Evolutionary conservation across 768 basidiomycete species (phyloP).

Genomic region (Symmetrospora coprosmae): DNA sequence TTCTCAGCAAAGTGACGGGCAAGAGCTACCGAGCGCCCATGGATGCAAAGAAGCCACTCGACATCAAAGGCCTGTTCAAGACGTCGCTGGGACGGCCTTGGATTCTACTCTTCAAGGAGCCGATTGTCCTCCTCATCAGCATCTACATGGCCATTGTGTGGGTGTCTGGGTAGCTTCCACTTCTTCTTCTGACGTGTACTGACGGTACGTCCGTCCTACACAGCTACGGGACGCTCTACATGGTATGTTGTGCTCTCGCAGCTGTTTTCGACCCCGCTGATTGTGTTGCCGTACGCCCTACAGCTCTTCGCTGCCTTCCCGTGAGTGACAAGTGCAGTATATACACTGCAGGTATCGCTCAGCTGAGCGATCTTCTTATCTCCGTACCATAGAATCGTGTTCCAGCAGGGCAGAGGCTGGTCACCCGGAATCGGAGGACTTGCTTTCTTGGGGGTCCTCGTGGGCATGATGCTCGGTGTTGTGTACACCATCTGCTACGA

Average conservation of each 20-base stretch:
- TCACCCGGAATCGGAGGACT: conserved; percentile 39
- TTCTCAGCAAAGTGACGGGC: conserved; percentile 35
- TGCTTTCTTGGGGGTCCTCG: conserved; percentile 30
- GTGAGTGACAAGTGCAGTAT: no score
- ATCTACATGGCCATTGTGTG: conserved; percentile 32
- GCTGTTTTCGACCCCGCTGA: neutral
- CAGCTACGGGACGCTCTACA: conserved; percentile 14
- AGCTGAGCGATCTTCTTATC: no score
- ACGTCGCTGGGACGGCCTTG: conserved; percentile 36
- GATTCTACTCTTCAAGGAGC: conserved; percentile 37
- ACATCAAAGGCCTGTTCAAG: conserved; percentile 32
- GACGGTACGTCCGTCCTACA: no score
- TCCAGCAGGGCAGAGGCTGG: conserved; percentile 38
- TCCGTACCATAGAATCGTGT: no score
- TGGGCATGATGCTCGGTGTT: conserved; percentile 20
- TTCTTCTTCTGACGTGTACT: no score
- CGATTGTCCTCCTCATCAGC: conserved; percentile 37
- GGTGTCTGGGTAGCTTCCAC: no score
- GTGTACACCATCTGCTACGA: conserved; percentile 30
- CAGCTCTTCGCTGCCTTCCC: conserved; percentile 21
- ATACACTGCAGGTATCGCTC: no score
- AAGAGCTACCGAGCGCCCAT: conserved; percentile 34
- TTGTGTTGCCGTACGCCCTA: neutral
- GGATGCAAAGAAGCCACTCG: conserved; percentile 33
- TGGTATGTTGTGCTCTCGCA: neutral